phyloP scores from a whole-genome alignment of 2,329 filamentous ascomycete genomes.

The Amesomyces nigricolor region DNA sequence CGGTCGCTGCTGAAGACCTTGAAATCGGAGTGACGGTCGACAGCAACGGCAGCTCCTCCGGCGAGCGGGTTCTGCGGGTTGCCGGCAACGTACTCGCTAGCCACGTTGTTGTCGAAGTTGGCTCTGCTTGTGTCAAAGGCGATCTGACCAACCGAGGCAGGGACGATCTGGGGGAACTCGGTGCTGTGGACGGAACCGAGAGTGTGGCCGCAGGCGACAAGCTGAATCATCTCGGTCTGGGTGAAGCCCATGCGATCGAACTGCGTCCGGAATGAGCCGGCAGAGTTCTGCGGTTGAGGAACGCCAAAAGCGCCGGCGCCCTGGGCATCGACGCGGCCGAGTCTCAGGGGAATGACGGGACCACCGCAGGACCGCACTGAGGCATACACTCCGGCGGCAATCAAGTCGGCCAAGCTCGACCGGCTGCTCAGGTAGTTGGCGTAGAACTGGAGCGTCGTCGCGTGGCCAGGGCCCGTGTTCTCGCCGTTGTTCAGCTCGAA shows the following conservation, averaged over 20 bases:
- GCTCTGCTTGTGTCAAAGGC: slow-evolving; percentile 44
- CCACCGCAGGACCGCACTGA: slow-evolving; percentile 56
- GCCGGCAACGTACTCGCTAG: slow-evolving; percentile 51
- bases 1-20: slow-evolving; percentile 50
- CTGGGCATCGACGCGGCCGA: slow-evolving; percentile 49
- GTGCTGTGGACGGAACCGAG: slow-evolving; percentile 53
- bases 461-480: slow-evolving; percentile 52
- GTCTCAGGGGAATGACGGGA: slow-evolving; percentile 46
- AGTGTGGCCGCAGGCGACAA: slow-evolving; percentile 56
- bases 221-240: slow-evolving; percentile 52
- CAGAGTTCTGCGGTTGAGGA: slow-evolving; percentile 52
- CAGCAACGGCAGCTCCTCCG: slow-evolving; percentile 42
- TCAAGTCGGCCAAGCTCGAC: slow-evolving; percentile 51
- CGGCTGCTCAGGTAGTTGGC: slow-evolving; percentile 46
- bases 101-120: slow-evolving; percentile 51
- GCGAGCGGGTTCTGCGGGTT: slow-evolving; percentile 51
- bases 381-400: slow-evolving; percentile 53
- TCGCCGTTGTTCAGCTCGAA: slow-evolving; percentile 52
- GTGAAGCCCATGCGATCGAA: slow-evolving; percentile 55
- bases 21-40: slow-evolving; percentile 48
- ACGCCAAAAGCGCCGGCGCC: slow-evolving; percentile 43
- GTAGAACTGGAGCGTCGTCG: slow-evolving; percentile 48
- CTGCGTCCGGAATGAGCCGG: slow-evolving; percentile 47
- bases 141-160: slow-evolving; percentile 39
- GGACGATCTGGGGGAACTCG: slow-evolving; percentile 50